phyloP scores from a whole-genome alignment of 2,329 filamentous ascomycete species.

The Claviceps paspali region DNA sequence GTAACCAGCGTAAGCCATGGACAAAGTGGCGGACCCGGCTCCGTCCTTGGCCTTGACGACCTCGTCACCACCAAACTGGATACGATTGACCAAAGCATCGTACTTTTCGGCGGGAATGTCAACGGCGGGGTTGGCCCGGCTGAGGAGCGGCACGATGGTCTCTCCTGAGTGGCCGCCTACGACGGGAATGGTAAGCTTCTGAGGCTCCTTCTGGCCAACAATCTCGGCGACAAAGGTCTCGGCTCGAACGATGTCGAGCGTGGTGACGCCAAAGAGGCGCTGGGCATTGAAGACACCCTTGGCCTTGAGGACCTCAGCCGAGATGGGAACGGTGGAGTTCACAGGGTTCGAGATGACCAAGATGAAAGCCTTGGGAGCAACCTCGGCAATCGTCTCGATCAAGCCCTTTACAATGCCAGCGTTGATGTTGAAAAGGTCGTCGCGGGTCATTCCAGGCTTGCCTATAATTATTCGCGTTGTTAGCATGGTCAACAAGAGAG shows the following conservation, averaged over 20 bases:
- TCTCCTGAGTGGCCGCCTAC: constrained; percentile 95
- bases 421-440: constrained; percentile 99
- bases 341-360: constrained; percentile 99
- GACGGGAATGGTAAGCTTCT: constrained; percentile 75
- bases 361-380: constrained; percentile 83
- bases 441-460: constrained; percentile 98
- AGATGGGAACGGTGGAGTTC: constrained; percentile 96
- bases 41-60: constrained; percentile 92
- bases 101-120: constrained; percentile 81
- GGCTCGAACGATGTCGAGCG: constrained; percentile 92
- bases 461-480: constrained; percentile 33
- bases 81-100: constrained; percentile 78
- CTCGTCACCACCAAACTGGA: constrained; percentile 96
- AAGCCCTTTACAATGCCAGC: constrained; percentile 93
- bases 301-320: constrained; percentile 89
- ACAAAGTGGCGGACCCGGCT: constrained; percentile 76
- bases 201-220: constrained; percentile 65
- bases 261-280: constrained; percentile 96
- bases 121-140: constrained; percentile 67
- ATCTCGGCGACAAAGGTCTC: constrained; percentile 91
- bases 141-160: constrained; percentile 96
- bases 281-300: constrained; percentile 88
- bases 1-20: constrained; percentile 92
- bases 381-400: constrained; percentile 74
- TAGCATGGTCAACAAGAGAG: background rate